These are phyloP conservation scores for Pochonia chlamydosporia DNA, from an alignment of 2,329 filamentous ascomycete species.

Conservation along the genomic window DNA sequence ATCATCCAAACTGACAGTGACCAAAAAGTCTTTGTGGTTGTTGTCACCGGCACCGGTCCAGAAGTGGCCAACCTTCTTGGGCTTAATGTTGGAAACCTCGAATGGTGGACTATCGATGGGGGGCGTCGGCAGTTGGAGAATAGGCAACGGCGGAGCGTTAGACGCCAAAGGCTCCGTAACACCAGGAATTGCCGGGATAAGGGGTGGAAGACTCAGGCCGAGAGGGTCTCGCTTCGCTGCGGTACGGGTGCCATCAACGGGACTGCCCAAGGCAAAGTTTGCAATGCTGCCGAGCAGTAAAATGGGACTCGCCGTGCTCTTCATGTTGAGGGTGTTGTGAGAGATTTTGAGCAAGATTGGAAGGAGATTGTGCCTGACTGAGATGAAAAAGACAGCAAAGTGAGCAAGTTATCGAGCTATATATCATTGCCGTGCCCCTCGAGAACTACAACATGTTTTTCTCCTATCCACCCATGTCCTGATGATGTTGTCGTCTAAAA, in stretches of 20 bases:
- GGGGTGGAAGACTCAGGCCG: constrained; percentile 40
- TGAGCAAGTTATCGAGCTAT: constrained; percentile 4
- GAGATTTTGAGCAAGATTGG: constrained; percentile 3
- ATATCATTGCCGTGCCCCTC: neutral
- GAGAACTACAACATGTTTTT: neutral
- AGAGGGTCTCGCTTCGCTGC: constrained; percentile 4
- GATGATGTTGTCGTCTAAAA: neutral
- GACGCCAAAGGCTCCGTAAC: constrained; percentile 50
- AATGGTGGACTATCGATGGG: constrained; percentile 50
- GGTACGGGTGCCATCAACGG: constrained; percentile 1
- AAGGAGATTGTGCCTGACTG: neutral
- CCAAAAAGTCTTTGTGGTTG: constrained; percentile 52
- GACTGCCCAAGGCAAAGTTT: neutral
- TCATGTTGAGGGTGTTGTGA: constrained; percentile 1
- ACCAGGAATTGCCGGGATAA: constrained; percentile 54
- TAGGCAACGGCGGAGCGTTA: constrained; percentile 47
- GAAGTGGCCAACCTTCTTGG: constrained; percentile 62
- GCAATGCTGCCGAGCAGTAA: neutral
- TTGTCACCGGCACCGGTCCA: constrained; percentile 58
- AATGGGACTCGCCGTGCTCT: neutral
- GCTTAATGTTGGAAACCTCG: constrained; percentile 47
- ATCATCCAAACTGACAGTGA: constrained; percentile 54
- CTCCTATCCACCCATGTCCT: neutral
- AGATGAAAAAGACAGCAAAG: neutral
- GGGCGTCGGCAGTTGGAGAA: constrained; percentile 54